Conservation (phyloP, 163 green algal genomes). For the Scenedesmus sp. region DNA sequence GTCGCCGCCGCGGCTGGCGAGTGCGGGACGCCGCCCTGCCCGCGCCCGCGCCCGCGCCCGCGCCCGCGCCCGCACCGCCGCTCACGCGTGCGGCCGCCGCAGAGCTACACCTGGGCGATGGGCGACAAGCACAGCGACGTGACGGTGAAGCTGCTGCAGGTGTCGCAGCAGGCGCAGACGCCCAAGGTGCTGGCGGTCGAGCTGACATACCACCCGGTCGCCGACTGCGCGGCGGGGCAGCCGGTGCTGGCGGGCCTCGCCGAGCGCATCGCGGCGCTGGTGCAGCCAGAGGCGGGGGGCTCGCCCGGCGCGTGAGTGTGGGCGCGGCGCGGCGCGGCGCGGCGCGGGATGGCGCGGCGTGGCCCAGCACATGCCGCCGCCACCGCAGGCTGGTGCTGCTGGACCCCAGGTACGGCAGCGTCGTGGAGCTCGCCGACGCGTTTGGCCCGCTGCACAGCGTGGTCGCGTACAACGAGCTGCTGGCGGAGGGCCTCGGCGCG, state of each 20-base stretch:
- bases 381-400: conserved; percentile 24
- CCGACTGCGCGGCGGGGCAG: neutral
- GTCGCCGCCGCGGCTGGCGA: too few species aligned
- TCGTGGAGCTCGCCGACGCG: neutral
- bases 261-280: conserved; percentile 1
- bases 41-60: too few species aligned
- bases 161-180: neutral
- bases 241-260: conserved; percentile 17
- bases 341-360: too few species aligned
- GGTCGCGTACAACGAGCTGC: conserved; percentile 29
- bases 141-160: conserved; percentile 34
- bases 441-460: conserved; percentile 27
- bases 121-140: conserved; percentile 35
- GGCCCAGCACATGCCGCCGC: too few species aligned
- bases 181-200: conserved; percentile 21
- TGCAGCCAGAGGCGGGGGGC: neutral
- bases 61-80: too few species aligned
- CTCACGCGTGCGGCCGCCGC: conserved; percentile 2
- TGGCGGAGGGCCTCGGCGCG: neutral
- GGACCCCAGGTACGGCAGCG: neutral
- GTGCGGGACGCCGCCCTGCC: too few species aligned
- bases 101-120: conserved; percentile 38
- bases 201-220: conserved; percentile 19
- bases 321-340: too few species aligned
- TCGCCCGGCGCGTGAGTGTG: conserved; percentile 2